Conservation (phyloP, 2,329 filamentous ascomycete species). For the Penicillium sp. region DNA sequence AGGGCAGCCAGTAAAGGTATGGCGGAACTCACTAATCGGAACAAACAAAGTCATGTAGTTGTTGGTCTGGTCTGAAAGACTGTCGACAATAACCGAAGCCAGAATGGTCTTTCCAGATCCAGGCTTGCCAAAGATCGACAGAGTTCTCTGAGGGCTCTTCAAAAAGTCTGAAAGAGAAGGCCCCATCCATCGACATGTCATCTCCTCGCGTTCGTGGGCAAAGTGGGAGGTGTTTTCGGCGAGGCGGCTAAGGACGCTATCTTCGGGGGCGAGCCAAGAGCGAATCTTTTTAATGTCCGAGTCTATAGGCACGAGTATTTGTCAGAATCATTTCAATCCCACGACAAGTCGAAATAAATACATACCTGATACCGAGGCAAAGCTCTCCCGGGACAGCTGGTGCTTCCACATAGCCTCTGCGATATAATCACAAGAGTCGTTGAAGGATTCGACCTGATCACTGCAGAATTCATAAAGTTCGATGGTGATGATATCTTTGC, state of each 20-base stretch:
- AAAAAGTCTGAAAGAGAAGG: constrained; percentile 54
- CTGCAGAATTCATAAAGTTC: constrained; percentile 46
- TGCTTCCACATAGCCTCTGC: constrained; percentile 46
- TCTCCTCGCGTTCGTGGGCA: constrained; percentile 52
- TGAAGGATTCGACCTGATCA: constrained; percentile 41
- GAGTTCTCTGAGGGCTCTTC: constrained; percentile 47
- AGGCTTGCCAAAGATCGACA: constrained; percentile 49
- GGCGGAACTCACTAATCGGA: constrained; percentile 36
- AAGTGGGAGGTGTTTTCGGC: constrained; percentile 47
- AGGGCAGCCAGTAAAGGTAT: too few species aligned
- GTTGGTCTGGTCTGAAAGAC: constrained; percentile 42
- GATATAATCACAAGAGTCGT: constrained; percentile 38
- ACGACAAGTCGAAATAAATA: neutral
- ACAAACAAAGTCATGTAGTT: constrained; percentile 41
- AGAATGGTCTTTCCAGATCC: constrained; percentile 46
- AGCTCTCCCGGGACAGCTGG: constrained; percentile 38
- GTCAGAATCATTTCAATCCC: neutral
- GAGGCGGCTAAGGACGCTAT: constrained; percentile 50
- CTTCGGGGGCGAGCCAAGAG: constrained; percentile 50
- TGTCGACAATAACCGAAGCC: constrained; percentile 44
- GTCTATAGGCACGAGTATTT: constrained; percentile 18
- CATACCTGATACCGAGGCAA: constrained; percentile 36
- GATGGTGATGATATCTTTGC: constrained; percentile 33
- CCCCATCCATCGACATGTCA: constrained; percentile 59
- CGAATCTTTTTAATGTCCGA: constrained; percentile 37